phyloP scores from a whole-genome alignment of 2,329 filamentous ascomycete genomes.

The Emydomyces testavorans region DNA sequence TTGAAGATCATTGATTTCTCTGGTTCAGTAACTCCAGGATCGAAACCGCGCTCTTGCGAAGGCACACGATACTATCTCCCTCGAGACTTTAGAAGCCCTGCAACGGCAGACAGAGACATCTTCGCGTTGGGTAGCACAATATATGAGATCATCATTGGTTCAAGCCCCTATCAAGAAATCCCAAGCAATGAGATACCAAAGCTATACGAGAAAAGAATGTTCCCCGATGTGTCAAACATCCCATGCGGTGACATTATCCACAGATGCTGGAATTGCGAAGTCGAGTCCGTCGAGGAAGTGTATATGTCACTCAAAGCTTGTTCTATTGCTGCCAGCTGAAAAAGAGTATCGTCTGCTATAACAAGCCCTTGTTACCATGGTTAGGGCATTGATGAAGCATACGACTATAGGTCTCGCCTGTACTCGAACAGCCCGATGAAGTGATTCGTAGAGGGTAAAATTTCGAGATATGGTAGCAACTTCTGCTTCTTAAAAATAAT shows the following conservation, averaged over 20 bases:
- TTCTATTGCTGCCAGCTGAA: no score
- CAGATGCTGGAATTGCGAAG: slow-evolving; percentile 18
- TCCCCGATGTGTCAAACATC: slow-evolving; percentile 17
- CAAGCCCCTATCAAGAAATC: slow-evolving; percentile 17
- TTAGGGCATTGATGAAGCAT: no score
- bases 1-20: slow-evolving; percentile 31
- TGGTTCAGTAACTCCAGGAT: slow-evolving; percentile 25
- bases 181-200: slow-evolving; percentile 17
- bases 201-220: slow-evolving; percentile 15
- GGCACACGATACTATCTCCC: slow-evolving; percentile 18
- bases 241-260: slow-evolving; percentile 18
- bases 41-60: slow-evolving; percentile 16
- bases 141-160: slow-evolving; percentile 17
- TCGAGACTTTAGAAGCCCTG: slow-evolving; percentile 18
- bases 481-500: no score
- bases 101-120: slow-evolving; percentile 17
- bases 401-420: no score
- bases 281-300: slow-evolving; percentile 13
- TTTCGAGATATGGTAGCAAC: no score
- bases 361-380: no score
- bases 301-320: no score
- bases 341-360: no score
- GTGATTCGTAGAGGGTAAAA: no score
- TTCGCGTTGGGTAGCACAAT: slow-evolving; percentile 20
- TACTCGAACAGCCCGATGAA: no score